Evolutionary conservation across 1,139 yeast species (phyloP), one percentile per base, ranked within the genome.

Genomic region (Diutina sp.): DNA sequence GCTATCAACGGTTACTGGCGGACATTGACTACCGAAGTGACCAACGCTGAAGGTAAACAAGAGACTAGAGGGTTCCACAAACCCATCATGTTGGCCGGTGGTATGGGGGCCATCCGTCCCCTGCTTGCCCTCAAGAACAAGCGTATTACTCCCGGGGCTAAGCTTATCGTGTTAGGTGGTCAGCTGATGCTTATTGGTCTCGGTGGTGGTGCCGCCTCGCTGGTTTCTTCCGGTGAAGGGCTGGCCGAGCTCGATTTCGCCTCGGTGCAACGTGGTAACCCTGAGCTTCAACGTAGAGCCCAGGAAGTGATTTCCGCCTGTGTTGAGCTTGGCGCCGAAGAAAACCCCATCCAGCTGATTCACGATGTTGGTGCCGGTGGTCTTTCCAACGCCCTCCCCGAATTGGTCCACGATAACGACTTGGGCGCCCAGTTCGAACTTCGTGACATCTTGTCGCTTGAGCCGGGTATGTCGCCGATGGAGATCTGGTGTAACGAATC

Each of bases 351-450:
- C 63, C 96, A 91, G 72, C 90, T 96, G 41, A 88, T 95, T 65
- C 99, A 95, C 69, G 99, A 95, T 73, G 99, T 95, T 57, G 99
- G 99, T 72, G 99, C 99, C 53, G 99, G 99, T 71, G 99, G 99
- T 56, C 78, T 95, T 63, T 90, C 98, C 38, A 95, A 95, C 67
- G 99, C 99, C 9, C 78, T 95, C 63, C 97, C 99, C 2, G 99
- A 95, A 74, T 80, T 95, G 63, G 99, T 93, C 47, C 98, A 95
- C 67, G 99, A 95, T 69, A 93, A 93, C 69, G 95, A 87, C 61
- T 79, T 95, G 60, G 99, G 99, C 69, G 99, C 97, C 50, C 79
- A 70, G 62, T 93, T 95, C 62, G 97, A 95, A 69, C 80, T 95
- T 61, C 85, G 99, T 72, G 88, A 91, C 58, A 86, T 95, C 58